Evolutionary conservation across 441 rosid species (phyloP).

Genomic region (Breynia disticha): DNA sequence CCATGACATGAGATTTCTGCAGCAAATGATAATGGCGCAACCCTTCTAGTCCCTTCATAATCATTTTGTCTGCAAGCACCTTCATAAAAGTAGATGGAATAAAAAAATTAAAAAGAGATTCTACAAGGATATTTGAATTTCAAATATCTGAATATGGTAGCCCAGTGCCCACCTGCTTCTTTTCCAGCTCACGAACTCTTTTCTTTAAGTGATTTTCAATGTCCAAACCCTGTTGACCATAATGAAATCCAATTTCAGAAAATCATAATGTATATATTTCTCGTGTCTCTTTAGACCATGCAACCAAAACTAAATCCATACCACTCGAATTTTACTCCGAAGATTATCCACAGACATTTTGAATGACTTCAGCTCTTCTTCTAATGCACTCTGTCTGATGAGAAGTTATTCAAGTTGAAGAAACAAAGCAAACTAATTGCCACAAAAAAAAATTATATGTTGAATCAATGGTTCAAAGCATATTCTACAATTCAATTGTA

Average conservation of each 20-base stretch:
- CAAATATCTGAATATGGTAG: conserved; percentile 7
- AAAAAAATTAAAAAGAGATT: conserved; percentile 11
- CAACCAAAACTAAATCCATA: conserved; percentile 28
- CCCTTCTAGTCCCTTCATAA: conserved; percentile 39
- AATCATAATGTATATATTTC: conserved; percentile 2
- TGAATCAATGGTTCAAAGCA: not conserved
- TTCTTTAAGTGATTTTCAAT: conserved; percentile 91
- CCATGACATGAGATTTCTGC: conserved; percentile 41
- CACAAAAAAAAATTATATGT: not conserved
- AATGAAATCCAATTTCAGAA: conserved; percentile 9
- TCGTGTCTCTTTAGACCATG: conserved; percentile 5
- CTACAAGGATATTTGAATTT: conserved; percentile 2
- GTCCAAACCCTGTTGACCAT: conserved; percentile 64
- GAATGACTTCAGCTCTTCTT: conserved; percentile 61
- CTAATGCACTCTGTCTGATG: conserved; percentile 96
- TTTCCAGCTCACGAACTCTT: conserved; percentile 62
- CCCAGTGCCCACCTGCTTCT: conserved; percentile 77
- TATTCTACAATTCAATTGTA: too few species aligned
- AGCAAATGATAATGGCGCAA: conserved; percentile 52
- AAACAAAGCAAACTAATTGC: conserved; percentile 13
- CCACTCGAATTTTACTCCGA: conserved; percentile 69
- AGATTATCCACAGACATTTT: conserved; percentile 58
- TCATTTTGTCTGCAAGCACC: conserved; percentile 43
- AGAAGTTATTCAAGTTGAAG: conserved; percentile 53
- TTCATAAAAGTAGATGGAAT: conserved; percentile 25